Evolutionary conservation across 257 asterid genomes (phyloP).

Genomic region (Rehmannia glutinosa): DNA sequence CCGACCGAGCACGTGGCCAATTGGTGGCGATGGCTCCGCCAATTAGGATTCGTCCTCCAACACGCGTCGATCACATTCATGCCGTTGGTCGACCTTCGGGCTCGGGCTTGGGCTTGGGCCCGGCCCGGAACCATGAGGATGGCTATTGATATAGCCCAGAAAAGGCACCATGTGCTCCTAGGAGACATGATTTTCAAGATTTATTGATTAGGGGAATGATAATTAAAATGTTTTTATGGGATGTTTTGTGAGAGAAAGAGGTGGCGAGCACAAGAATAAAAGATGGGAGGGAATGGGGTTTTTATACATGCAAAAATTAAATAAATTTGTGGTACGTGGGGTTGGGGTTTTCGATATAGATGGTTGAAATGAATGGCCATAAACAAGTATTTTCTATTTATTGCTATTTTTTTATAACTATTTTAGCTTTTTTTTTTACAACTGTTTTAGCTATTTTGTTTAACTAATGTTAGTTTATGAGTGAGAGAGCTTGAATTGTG

Average conservation of each 20-base stretch:
- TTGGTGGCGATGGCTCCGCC: slow-evolving; percentile 53
- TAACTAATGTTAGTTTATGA: too few species aligned
- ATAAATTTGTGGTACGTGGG: slow-evolving; percentile 16
- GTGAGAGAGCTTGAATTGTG: slow-evolving; percentile 22
- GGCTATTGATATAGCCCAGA: slow-evolving; percentile 24
- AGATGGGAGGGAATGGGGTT: neutral
- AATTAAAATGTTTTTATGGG: neutral
- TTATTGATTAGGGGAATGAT: neutral
- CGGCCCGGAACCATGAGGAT: slow-evolving; percentile 1
- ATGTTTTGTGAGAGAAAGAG: neutral
- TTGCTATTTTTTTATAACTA: too few species aligned
- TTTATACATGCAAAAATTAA: slow-evolving; percentile 29
- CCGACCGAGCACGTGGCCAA: slow-evolving; percentile 75
- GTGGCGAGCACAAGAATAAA: slow-evolving; percentile 3
- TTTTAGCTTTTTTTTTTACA: neutral
- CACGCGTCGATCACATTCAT: slow-evolving; percentile 67
- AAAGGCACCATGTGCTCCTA: slow-evolving; percentile 24
- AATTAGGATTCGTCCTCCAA: slow-evolving; percentile 55
- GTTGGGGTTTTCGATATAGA: neutral
- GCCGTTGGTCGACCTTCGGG: slow-evolving; percentile 11
- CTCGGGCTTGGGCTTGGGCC: slow-evolving; percentile 29
- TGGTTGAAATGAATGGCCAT: slow-evolving; percentile 4
- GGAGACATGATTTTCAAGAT: slow-evolving; percentile 19
- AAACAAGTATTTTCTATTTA: neutral
- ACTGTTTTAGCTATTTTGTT: too few species aligned